A percentile compares a stretch with the other conserved stretches of the same genome.
phyloP scores from a whole-genome alignment of 2,329 filamentous ascomycete species.

The Exophiala viscosa region DNA sequence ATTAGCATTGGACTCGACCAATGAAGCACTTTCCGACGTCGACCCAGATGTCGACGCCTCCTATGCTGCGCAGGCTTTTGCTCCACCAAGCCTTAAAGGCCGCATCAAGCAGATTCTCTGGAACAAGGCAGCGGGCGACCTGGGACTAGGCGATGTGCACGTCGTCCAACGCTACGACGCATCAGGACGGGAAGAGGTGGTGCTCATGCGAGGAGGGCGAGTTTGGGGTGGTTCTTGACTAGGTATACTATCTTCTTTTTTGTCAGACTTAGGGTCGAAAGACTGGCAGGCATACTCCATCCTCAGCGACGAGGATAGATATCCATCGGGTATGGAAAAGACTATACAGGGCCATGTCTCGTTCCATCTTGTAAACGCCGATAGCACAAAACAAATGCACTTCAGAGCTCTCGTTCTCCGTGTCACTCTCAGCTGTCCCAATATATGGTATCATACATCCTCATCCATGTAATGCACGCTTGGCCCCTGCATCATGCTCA shows the following conservation, averaged over 20 bases:
- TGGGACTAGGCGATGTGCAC: constrained; percentile 38
- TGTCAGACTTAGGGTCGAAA: too few species aligned
- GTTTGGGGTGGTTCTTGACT: constrained; percentile 2
- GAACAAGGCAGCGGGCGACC: constrained; percentile 40
- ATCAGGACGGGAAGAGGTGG: constrained; percentile 13
- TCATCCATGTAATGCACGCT: background rate
- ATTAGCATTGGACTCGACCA: background rate
- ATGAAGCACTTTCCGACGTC: background rate
- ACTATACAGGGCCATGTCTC: too few species aligned
- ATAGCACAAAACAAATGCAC: background rate
- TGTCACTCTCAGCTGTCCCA: background rate
- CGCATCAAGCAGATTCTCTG: constrained; percentile 42
- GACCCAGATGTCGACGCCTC: background rate
- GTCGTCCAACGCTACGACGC: constrained; percentile 36
- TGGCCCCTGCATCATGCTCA: too few species aligned
- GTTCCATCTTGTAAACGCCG: background rate
- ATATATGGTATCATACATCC: constrained; percentile 11
- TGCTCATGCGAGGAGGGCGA: constrained; percentile 13
- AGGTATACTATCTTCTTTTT: too few species aligned
- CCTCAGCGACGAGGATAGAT: too few species aligned
- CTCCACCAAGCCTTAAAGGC: background rate
- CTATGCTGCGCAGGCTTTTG: background rate
- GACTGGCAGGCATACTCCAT: too few species aligned
- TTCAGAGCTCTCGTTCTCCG: too few species aligned
- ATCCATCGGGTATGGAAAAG: too few species aligned